Evolutionary conservation across 2,329 filamentous ascomycete genomes (phyloP).

Genomic region (Gyromitra esculenta): DNA sequence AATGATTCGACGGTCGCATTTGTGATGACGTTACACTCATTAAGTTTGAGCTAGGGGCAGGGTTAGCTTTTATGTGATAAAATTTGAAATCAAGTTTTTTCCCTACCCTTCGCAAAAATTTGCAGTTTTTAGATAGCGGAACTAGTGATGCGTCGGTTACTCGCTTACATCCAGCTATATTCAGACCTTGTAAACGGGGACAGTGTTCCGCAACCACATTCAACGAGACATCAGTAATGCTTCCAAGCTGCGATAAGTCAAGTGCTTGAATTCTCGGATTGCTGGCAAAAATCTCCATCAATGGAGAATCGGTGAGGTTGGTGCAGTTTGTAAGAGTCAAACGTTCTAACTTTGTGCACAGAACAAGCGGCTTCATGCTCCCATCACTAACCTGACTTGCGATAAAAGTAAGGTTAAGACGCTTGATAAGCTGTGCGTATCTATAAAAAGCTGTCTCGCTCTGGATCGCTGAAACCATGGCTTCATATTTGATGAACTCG

Average conservation of each 20-base stretch:
- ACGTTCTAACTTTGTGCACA: slow-evolving; percentile 90
- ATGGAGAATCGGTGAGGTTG: slow-evolving; percentile 81
- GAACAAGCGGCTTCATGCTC: slow-evolving; percentile 80
- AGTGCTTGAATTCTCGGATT: slow-evolving; percentile 85
- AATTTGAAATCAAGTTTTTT: slow-evolving; percentile 10
- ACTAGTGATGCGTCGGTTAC: slow-evolving; percentile 89
- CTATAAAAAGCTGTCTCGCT: slow-evolving; percentile 80
- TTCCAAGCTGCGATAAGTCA: slow-evolving; percentile 82
- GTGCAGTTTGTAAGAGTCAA: slow-evolving; percentile 91
- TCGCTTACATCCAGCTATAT: slow-evolving; percentile 84
- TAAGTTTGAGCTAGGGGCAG: slow-evolving; percentile 81
- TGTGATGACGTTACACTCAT: slow-evolving; percentile 85
- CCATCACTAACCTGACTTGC: slow-evolving; percentile 84
- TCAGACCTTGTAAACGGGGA: slow-evolving; percentile 85
- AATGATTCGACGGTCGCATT: slow-evolving; percentile 86
- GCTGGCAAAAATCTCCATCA: slow-evolving; percentile 79
- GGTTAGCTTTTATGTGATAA: slow-evolving; percentile 23
- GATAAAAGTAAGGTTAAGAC: slow-evolving; percentile 86
- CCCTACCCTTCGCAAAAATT: slow-evolving; percentile 70
- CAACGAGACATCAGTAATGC: slow-evolving; percentile 84
- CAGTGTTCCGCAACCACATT: slow-evolving; percentile 82
- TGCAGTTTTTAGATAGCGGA: slow-evolving; percentile 80
- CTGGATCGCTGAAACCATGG: slow-evolving; percentile 80
- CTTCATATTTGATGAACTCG: slow-evolving; percentile 81
- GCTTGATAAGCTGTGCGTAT: slow-evolving; percentile 89